Evolutionary conservation across 2,329 filamentous ascomycete species (phyloP), one percentile per base, ranked within the genome.

Genomic region (Ceratocystis cubensis): DNA sequence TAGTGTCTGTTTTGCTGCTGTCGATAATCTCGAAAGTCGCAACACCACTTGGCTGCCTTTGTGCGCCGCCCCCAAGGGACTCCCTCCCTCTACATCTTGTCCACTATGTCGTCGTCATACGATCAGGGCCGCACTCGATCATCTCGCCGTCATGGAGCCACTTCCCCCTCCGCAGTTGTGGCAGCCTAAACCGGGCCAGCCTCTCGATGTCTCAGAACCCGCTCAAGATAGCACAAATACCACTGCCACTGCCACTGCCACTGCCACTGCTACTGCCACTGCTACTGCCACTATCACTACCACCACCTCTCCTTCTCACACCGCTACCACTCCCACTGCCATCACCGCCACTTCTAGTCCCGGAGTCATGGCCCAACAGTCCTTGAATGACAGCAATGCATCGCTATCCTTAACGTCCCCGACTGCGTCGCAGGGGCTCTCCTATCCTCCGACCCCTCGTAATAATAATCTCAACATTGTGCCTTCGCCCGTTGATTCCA

Each of bases 401-500:
- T 61, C 66, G 53, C 41, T 59, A 25, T 65, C 64, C 37, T 56
- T 64, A 22, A 7, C 64, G 20, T 68, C 64, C 33, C 61, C 53
- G n/a, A 50, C 45, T 15, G 25, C 53, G 8, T 68, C 59, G 64
- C 59, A 63, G 63, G 61, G 66, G 59, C 66, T 45, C 25, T 65
- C 64, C 44, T 64, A 62, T 33, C 65, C 64, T 46, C 67, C 65
- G 33, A 64, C 56, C 45, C 64, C 59, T 63, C 66, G 65, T 25
- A 61, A 63, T 62, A 67, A 53, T 62, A 67, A 53, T 48, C 65
- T 56, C 46, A 64, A 57, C 61, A 30, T 66, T 20, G 57, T 80
- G 69, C 82, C 80, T 48, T 78, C 81, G 68, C 78, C 84, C 10
- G 83, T 84, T 28, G 77, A 80, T 67, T 84, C 84, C 64, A 86